These are phyloP conservation scores for Aspergillus carbonarius DNA, from an alignment of 2,329 filamentous ascomycete genomes.

Conservation along the genomic window DNA sequence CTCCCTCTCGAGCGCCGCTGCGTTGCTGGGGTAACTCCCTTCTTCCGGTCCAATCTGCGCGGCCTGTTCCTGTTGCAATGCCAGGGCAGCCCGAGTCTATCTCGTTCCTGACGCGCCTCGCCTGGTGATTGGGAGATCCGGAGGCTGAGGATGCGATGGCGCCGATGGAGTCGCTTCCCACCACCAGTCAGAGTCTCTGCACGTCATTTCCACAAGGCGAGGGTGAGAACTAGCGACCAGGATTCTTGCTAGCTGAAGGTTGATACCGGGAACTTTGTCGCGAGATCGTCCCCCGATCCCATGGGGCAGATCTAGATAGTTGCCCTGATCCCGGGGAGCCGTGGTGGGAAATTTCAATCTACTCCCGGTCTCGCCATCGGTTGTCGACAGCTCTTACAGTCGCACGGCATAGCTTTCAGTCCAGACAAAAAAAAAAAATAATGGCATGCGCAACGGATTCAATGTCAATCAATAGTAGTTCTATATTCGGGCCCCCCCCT, in stretches of 20 bases:
- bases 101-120: slow-evolving; percentile 1
- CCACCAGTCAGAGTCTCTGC: slow-evolving; percentile 6
- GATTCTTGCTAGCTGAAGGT: background rate
- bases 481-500: background rate
- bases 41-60: slow-evolving; percentile 11
- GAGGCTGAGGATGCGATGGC: slow-evolving; percentile 3
- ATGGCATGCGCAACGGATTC: background rate
- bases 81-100: slow-evolving; percentile 10
- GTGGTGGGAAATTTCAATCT: background rate
- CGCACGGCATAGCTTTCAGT: background rate
- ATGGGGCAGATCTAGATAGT: slow-evolving; percentile 3
- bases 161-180: background rate
- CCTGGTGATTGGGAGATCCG: slow-evolving; percentile 11
- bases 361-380: background rate
- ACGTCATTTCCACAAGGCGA: slow-evolving; percentile 12
- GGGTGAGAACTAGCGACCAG: background rate
- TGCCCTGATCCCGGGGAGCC: background rate
- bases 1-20: background rate
- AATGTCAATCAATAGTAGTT: background rate
- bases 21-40: slow-evolving; percentile 26
- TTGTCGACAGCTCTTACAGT: background rate
- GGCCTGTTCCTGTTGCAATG: slow-evolving; percentile 2
- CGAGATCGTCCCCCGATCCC: background rate
- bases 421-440: background rate
- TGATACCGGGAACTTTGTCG: background rate